Conservation (phyloP, 495 filamentous ascomycete genomes). For the Podospora didyma region DNA sequence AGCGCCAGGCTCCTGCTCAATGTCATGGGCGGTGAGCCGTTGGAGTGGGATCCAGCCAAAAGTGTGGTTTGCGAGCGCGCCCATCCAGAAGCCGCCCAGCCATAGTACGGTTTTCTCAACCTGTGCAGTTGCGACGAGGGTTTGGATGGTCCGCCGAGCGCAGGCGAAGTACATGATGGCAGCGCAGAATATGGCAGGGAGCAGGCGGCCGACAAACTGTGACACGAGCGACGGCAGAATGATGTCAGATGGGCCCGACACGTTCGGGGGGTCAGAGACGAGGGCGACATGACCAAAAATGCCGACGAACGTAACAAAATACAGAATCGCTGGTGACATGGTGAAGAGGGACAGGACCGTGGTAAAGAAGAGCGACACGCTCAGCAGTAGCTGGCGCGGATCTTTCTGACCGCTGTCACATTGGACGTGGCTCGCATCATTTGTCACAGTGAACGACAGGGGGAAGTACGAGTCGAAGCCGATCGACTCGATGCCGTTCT, state of each 20-base stretch:
- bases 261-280: constrained; percentile 66
- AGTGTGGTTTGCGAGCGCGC: constrained; percentile 78
- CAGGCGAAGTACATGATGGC: constrained; percentile 69
- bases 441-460: constrained; percentile 63
- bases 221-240: constrained; percentile 56
- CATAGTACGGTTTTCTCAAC: constrained; percentile 73
- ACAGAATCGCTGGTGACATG: constrained; percentile 63
- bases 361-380: constrained; percentile 66
- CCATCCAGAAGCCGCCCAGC: constrained; percentile 72
- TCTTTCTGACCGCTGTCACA: constrained; percentile 53
- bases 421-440: constrained; percentile 25
- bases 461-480: constrained; percentile 75
- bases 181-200: constrained; percentile 73
- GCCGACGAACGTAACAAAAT: constrained; percentile 64
- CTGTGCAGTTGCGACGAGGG: constrained; percentile 58
- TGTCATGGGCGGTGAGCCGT: constrained; percentile 70
- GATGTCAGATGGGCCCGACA: constrained; percentile 30
- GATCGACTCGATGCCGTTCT: constrained; percentile 61
- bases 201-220: constrained; percentile 62
- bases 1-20: constrained; percentile 73
- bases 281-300: constrained; percentile 76
- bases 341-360: constrained; percentile 64
- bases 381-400: constrained; percentile 66
- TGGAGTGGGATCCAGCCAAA: constrained; percentile 78
- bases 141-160: constrained; percentile 42